phyloP scores from a whole-genome alignment of 257 asterid species.

The Sherardia arvensis region DNA sequence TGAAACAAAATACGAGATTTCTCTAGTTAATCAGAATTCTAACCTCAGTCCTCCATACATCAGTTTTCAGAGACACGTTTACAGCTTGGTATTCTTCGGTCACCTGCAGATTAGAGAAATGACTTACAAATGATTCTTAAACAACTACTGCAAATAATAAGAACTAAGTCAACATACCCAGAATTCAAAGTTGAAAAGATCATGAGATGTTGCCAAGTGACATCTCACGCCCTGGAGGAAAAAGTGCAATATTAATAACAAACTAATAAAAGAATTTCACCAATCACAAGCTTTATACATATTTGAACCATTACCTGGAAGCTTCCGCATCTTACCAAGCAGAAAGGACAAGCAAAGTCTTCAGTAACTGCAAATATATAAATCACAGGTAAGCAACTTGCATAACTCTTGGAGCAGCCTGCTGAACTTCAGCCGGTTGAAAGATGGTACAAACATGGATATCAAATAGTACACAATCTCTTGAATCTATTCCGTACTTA shows the following conservation, averaged over 20 bases:
- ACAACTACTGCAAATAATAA: slow-evolving; percentile 3
- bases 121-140: slow-evolving; percentile 9
- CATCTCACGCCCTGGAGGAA: slow-evolving; percentile 72
- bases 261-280: slow-evolving; percentile 11
- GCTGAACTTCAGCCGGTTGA: background rate
- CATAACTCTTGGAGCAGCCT: background rate
- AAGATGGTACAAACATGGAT: background rate
- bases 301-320: slow-evolving; percentile 55
- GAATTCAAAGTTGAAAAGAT: slow-evolving; percentile 91
- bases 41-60: slow-evolving; percentile 89
- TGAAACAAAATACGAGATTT: background rate
- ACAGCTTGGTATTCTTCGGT: slow-evolving; percentile 94
- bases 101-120: slow-evolving; percentile 38
- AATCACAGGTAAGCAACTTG: slow-evolving; percentile 22
- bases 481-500: background rate
- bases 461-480: background rate
- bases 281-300: background rate
- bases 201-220: slow-evolving; percentile 74
- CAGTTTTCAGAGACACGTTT: slow-evolving; percentile 79
- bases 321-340: slow-evolving; percentile 95
- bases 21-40: slow-evolving; percentile 10
- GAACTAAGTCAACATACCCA: slow-evolving; percentile 66
- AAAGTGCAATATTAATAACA: slow-evolving; percentile 17
- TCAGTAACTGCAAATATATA: slow-evolving; percentile 72
- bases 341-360: slow-evolving; percentile 96